A percentile compares a stretch with the other conserved stretches of the same genome.
phyloP scores from a whole-genome alignment of 2,329 filamentous ascomycete species.

The Dactylellina drechsleri region DNA sequence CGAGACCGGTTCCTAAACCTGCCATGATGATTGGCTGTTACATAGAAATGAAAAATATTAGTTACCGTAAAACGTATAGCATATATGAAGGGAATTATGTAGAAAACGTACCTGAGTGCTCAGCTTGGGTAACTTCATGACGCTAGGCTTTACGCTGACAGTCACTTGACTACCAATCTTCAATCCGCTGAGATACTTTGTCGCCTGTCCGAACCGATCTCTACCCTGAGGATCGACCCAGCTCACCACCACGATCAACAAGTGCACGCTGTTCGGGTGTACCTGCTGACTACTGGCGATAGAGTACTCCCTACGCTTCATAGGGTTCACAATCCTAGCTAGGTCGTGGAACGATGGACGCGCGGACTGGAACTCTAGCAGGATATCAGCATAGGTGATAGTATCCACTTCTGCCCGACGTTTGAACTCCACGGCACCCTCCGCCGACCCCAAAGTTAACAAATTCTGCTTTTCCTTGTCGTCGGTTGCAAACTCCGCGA shows the following conservation, averaged over 20 bases:
- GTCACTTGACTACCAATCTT: constrained; percentile 81
- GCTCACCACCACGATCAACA: constrained; percentile 97
- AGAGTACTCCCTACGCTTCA: constrained; percentile 98
- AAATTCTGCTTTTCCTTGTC: constrained; percentile 84
- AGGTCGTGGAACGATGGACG: constrained; percentile 90
- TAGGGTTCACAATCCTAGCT: constrained; percentile 82
- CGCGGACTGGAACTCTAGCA: constrained; percentile 89
- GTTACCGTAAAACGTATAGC: constrained; percentile 13
- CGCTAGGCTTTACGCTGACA: constrained; percentile 94
- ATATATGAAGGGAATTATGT: background rate
- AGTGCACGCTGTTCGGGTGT: constrained; percentile 84
- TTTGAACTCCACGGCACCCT: constrained; percentile 91
- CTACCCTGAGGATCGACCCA: constrained; percentile 91
- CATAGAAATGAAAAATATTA: background rate
- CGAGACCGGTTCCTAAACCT: constrained; percentile 94
- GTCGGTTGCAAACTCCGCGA: constrained; percentile 86
- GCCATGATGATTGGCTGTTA: constrained; percentile 89
- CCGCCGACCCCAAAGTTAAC: constrained; percentile 76
- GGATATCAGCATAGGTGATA: constrained; percentile 86
- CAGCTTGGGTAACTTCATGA: constrained; percentile 95
- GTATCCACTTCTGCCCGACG: constrained; percentile 89
- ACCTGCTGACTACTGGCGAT: constrained; percentile 97
- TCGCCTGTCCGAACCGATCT: constrained; percentile 91
- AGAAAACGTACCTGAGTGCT: constrained; percentile 71
- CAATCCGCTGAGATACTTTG: constrained; percentile 83